A percentile compares a stretch with the other conserved stretches of the same genome.
Conservation (phyloP, 2,329 filamentous ascomycete genomes). For the Calonectria fujianensis region DNA sequence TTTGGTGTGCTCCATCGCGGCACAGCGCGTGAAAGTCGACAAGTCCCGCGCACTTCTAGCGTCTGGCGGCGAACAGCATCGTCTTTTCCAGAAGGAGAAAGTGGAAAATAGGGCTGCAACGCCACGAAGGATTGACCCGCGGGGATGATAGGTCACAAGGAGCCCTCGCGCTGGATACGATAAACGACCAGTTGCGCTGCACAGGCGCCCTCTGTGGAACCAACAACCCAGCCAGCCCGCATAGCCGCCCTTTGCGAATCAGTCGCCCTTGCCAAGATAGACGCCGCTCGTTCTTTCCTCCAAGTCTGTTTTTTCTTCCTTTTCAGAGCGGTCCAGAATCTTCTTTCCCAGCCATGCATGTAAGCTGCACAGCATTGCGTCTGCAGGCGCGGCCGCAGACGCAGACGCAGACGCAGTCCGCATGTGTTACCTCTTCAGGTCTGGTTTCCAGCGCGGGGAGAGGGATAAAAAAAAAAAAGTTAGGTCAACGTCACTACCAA, state of each 20-base stretch:
- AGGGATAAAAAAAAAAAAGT: background rate
- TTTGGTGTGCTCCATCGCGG: background rate
- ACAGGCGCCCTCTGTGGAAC: conserved; percentile 22
- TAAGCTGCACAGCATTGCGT: background rate
- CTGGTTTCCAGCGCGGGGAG: conserved; percentile 2
- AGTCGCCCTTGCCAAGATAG: conserved; percentile 15
- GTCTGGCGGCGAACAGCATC: background rate
- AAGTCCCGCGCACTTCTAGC: background rate
- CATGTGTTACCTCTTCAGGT: conserved; percentile 22
- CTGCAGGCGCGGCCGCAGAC: conserved; percentile 7
- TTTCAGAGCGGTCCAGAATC: background rate
- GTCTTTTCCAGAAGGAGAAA: background rate
- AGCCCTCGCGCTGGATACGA: conserved; percentile 3
- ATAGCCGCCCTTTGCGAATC: conserved; percentile 16
- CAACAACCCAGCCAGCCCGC: background rate
- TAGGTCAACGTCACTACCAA: background rate
- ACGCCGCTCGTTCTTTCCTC: background rate
- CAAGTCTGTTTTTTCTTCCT: background rate
- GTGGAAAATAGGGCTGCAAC: background rate
- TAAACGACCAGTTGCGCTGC: conserved; percentile 15
- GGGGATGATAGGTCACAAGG: conserved; percentile 6
- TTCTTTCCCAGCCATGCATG: conserved; percentile 4
- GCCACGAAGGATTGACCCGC: background rate
- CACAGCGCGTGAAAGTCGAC: background rate
- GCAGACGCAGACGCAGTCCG: conserved; percentile 16